Percentiles rank a stretch among this genome's conserved stretches.
These are phyloP conservation scores for Hibiscus tridactylites DNA, from an alignment of 345 rosid species.

Conservation along the genomic window DNA sequence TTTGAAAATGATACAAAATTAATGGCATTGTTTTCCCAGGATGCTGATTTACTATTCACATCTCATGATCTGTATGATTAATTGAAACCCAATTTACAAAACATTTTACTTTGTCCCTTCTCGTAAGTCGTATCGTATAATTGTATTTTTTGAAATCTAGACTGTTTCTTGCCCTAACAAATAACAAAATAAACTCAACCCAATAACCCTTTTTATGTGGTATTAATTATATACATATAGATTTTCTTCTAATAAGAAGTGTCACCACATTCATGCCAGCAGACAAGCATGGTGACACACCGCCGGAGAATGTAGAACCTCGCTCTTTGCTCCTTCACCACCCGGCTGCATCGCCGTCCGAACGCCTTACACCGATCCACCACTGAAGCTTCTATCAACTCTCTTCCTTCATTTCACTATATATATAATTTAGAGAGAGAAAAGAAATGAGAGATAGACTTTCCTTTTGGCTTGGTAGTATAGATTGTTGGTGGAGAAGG, in stretches of 20 bases:
- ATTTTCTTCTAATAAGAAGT: neutral
- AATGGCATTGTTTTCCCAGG: too few species aligned
- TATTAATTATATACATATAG: neutral
- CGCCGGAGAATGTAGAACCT: constrained; percentile 59
- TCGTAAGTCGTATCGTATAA: too few species aligned
- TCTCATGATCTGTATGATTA: too few species aligned
- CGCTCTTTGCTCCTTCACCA: constrained; percentile 54
- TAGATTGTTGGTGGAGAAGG: constrained; percentile 16
- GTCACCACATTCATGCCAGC: constrained; percentile 45
- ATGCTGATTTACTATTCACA: too few species aligned
- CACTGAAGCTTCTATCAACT: constrained; percentile 17
- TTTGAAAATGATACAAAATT: too few species aligned
- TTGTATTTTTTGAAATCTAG: too few species aligned
- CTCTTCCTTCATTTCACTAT: constrained; percentile 20
- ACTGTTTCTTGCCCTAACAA: too few species aligned
- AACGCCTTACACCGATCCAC: constrained; percentile 32
- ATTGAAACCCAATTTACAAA: too few species aligned
- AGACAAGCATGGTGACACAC: constrained; percentile 47
- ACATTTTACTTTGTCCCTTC: too few species aligned
- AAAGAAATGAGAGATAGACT: neutral
- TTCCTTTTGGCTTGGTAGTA: neutral
- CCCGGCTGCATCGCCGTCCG: constrained; percentile 33
- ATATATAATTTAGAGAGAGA: neutral
- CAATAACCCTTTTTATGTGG: too few species aligned
- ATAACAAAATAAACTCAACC: too few species aligned